phyloP scores from a whole-genome alignment of 2,329 filamentous ascomycete species.

The Paraconiothyrium sp. region DNA sequence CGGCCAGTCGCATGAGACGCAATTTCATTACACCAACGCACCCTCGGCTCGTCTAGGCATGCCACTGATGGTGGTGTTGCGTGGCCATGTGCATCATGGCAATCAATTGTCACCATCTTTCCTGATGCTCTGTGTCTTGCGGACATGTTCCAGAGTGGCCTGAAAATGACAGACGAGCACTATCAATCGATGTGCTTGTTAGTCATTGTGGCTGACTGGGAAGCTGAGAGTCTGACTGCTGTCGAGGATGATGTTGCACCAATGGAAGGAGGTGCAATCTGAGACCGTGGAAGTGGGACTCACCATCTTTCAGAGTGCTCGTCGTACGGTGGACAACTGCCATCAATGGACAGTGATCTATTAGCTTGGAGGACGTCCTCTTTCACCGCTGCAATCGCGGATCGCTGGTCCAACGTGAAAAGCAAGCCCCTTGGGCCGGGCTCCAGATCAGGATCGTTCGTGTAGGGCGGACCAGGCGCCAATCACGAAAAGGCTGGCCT shows the following conservation, averaged over 20 bases:
- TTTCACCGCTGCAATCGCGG: background rate
- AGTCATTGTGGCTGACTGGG: conserved; percentile 4
- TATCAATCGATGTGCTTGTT: background rate
- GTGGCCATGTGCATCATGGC: background rate
- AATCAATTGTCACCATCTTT: background rate
- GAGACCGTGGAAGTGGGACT: conserved; percentile 6
- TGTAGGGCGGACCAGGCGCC: conserved; percentile 10
- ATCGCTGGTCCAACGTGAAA: conserved; percentile 1
- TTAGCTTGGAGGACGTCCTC: background rate
- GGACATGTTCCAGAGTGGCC: background rate
- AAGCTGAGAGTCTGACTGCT: conserved; percentile 15
- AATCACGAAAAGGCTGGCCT: conserved; percentile 4
- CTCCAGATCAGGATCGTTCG: conserved; percentile 10
- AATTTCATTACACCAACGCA: conserved; percentile 11
- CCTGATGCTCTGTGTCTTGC: background rate
- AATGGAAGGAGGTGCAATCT: conserved; percentile 2
- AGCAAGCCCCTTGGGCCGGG: conserved; percentile 5
- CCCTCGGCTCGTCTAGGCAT: conserved; percentile 4
- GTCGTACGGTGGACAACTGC: background rate
- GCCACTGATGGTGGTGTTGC: background rate
- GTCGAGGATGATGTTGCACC: conserved; percentile 4
- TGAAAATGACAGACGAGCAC: background rate
- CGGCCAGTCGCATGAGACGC: conserved; percentile 14
- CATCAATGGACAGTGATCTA: background rate
- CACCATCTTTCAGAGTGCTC: background rate